Base-by-base conservation (phyloP, 495 filamentous ascomycete species). In the Venustampulla echinocandica region DNA sequence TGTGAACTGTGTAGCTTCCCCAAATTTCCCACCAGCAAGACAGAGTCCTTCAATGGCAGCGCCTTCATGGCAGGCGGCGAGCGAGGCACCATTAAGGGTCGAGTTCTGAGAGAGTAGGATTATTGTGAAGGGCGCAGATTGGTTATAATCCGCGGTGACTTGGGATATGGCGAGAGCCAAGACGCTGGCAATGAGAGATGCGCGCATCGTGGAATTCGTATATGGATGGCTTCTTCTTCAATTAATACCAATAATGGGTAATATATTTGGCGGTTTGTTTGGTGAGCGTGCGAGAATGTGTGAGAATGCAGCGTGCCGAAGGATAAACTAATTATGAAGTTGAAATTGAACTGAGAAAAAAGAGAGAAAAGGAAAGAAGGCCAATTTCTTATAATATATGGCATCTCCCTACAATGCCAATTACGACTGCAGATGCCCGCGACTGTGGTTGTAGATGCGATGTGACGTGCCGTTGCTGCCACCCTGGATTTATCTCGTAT, bases 21-120 rank as follows among this genome's bases (percentile, higher is more conserved):
- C 40, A 18, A 48, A 19, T n/a, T 56, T 48, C 32, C 46, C 21
- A 24, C 36, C 35, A 28, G 44, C 46, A 44, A 71, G 52, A 58
- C 76, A 81, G 28, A 80, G 62, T 9, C 64, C 68, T 49, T 76
- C 68, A 43, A 60, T 73, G 14, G 68, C 74, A 27, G 76, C 75
- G 10, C 77, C 77, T 19, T 70, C 58, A 50, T 79, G 76, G 61
- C 77, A 80, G 23, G 75, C 57, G 4, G 33, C 33, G 27, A 74
- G 65, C 41, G 62, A 65, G 1, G 59, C 47, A 61, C 60, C 63
- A 47, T 67, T 52, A 30, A 65, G 28, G 7, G 60, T 56, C 9
- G 52, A 44, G 22, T 60, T 44, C 23, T 41, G 3, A 2, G 49
- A 44, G 53, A 49, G 45, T 38, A 74, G 41, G 28, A 61, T 50